phyloP scores from a whole-genome alignment of 1,284 basidiomycete genomes.

The Cryptococcus depauperatus region DNA sequence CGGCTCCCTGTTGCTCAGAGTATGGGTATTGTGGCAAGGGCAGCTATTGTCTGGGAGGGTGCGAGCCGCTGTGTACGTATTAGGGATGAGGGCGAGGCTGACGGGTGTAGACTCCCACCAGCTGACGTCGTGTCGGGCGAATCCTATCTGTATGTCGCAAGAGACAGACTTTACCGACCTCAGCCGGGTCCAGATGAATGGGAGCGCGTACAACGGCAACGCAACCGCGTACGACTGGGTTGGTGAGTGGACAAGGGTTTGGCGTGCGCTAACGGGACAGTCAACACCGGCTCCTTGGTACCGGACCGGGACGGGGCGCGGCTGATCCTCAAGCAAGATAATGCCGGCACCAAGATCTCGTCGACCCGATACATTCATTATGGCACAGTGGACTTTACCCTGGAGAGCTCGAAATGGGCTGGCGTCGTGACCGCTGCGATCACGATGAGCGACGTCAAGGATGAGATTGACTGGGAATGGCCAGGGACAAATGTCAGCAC shows the following conservation, averaged over 20 bases:
- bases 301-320: constrained; percentile 53
- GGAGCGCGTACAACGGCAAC: constrained; percentile 63
- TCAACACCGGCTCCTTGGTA: constrained; percentile 60
- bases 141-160: constrained; percentile 60
- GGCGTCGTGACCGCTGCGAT: constrained; percentile 77
- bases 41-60: constrained; percentile 66
- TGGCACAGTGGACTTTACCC: constrained; percentile 60
- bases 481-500: constrained; percentile 49
- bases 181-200: constrained; percentile 54
- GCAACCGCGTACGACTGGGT: constrained; percentile 53
- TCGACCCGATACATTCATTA: constrained; percentile 75
- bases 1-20: constrained; percentile 66
- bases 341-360: constrained; percentile 64
- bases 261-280: constrained; percentile 37
- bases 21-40: constrained; percentile 64
- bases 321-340: constrained; percentile 57
- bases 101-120: constrained; percentile 49
- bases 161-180: constrained; percentile 60
- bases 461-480: constrained; percentile 77
- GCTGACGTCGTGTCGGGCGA: constrained; percentile 59
- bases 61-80: constrained; percentile 57
- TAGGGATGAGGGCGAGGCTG: background rate
- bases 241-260: constrained; percentile 14
- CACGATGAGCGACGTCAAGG: constrained; percentile 70
- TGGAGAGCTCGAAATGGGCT: constrained; percentile 52